These are phyloP conservation scores for Pythium grandisporangium DNA, from an alignment of 352 stramenopile species.

Conservation along the genomic window DNA sequence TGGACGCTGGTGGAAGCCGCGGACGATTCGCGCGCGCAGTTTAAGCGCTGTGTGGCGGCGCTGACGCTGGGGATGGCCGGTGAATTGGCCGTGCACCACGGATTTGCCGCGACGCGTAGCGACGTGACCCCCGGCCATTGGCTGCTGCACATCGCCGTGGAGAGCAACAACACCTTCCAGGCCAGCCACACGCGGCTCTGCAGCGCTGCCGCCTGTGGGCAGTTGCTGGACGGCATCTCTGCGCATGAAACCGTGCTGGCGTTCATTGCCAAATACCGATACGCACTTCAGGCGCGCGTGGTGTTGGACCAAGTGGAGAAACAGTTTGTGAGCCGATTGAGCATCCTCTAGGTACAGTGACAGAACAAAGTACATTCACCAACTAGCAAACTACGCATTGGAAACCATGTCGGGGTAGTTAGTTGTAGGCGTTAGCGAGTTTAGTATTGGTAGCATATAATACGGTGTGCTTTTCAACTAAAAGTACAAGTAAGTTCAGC, in stretches of 20 bases:
- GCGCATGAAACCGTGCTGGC: slow-evolving; percentile 5
- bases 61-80: slow-evolving; percentile 10
- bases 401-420: too few relatives aligned
- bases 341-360: background rate
- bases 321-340: background rate
- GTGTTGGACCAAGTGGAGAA: background rate
- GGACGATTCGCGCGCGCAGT: slow-evolving; percentile 10
- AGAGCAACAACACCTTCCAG: slow-evolving; percentile 23
- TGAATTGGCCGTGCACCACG: slow-evolving; percentile 11
- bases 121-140: slow-evolving; percentile 10
- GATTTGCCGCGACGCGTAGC: background rate
- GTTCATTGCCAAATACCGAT: slow-evolving; percentile 2
- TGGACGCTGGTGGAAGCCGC: slow-evolving; percentile 15
- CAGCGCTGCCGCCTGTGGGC: slow-evolving; percentile 12
- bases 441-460: too few relatives aligned
- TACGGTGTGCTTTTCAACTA: too few relatives aligned
- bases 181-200: slow-evolving; percentile 13
- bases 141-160: slow-evolving; percentile 23
- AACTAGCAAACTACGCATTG: too few relatives aligned
- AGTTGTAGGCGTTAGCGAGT: too few relatives aligned
- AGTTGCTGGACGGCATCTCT: slow-evolving; percentile 7
- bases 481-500: too few relatives aligned
- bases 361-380: too few relatives aligned
- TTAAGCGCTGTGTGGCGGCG: slow-evolving; percentile 7
- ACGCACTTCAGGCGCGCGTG: background rate